These are phyloP conservation scores for Diaporthe capsici DNA, from an alignment of 2,329 filamentous ascomycete genomes.

Conservation along the genomic window DNA sequence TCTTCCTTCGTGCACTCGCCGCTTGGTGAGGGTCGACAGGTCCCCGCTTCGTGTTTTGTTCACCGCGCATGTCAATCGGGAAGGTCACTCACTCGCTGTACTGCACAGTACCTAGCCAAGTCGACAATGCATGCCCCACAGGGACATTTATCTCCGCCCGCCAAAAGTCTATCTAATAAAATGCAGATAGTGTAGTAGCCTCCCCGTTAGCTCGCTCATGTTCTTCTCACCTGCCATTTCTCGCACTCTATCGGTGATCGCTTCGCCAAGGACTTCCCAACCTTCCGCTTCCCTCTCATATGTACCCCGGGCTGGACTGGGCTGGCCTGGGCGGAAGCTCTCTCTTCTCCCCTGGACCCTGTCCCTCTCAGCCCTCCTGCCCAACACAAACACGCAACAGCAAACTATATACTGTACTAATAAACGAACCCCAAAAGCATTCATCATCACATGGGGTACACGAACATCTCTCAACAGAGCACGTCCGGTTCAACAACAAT, in stretches of 20 bases:
- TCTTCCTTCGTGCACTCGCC: constrained; percentile 2
- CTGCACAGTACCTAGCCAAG: neutral
- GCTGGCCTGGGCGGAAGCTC: too few species aligned
- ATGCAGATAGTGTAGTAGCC: constrained; percentile 13
- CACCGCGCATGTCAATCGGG: constrained; percentile 28
- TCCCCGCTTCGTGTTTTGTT: constrained; percentile 12
- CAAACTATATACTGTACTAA: neutral
- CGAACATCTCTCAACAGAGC: neutral
- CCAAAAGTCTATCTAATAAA: constrained; percentile 5
- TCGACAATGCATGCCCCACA: constrained; percentile 24
- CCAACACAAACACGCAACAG: constrained; percentile 1
- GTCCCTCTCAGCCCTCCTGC: neutral
- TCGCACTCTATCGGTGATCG: neutral
- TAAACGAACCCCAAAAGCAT: neutral
- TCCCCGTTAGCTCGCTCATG: neutral
- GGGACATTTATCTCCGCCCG: constrained; percentile 18
- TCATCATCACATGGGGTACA: neutral
- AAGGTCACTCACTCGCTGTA: constrained; percentile 14
- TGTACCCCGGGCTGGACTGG: neutral
- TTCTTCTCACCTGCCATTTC: constrained; percentile 27
- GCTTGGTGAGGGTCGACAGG: constrained; percentile 1
- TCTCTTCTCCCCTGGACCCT: constrained; percentile 12
- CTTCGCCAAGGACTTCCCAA: constrained; percentile 15
- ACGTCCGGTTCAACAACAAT: neutral
- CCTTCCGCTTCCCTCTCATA: constrained; percentile 6